These are phyloP conservation scores for Pseudisothecium myosuroides DNA, from an alignment of 225 moss, liverwort and hornwort genomes.

Conservation along the genomic window DNA sequence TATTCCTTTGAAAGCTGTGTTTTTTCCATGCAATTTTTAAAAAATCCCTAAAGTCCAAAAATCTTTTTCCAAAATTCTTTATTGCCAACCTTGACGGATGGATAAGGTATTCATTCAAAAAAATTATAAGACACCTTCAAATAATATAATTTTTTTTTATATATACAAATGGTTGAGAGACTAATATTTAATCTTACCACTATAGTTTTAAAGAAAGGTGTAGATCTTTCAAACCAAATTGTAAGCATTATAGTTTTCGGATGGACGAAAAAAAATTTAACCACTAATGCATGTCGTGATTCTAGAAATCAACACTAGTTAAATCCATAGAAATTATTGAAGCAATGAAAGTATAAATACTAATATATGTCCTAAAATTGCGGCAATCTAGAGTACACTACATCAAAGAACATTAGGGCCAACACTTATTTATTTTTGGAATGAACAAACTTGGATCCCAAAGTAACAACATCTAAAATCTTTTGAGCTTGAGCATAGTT, in stretches of 20 bases:
- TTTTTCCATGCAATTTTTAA: neutral
- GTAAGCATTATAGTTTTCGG: rapidly evolving
- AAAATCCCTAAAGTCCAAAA: neutral
- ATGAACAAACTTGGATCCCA: neutral
- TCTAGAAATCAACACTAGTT: neutral
- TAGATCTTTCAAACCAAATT: neutral
- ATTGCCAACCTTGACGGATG: rapidly evolving
- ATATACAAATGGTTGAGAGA: neutral
- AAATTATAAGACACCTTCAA: neutral
- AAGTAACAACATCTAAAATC: no score
- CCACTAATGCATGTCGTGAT: rapidly evolving
- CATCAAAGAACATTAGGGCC: neutral
- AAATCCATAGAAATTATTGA: neutral
- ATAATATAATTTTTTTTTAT: no score
- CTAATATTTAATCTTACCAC: rapidly evolving
- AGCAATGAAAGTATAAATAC: neutral
- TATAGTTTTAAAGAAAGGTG: no score
- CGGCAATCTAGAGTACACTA: neutral
- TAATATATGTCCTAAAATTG: neutral
- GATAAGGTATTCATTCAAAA: neutral
- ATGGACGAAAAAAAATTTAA: neutral
- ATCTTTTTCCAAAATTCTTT: neutral
- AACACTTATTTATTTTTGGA: neutral
- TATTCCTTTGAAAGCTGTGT: rapidly evolving
- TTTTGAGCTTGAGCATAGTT: neutral